These are phyloP conservation scores for Colletotrichum sp. DNA, from an alignment of 2,329 filamentous ascomycete species.

Conservation along the genomic window DNA sequence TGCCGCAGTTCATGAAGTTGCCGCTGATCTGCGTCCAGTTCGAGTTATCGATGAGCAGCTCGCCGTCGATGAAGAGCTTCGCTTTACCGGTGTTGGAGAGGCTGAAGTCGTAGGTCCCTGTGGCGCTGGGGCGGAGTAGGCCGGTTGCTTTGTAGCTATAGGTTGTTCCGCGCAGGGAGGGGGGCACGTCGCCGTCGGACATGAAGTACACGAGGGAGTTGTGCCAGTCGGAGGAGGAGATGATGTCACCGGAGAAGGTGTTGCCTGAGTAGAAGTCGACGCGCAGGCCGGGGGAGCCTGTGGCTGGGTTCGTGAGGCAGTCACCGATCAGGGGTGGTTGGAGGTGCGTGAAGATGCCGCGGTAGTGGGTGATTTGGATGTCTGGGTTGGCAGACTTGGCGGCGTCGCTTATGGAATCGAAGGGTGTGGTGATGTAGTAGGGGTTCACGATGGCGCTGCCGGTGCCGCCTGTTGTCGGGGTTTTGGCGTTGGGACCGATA, in stretches of 20 bases:
- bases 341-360: constrained; percentile 19
- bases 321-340: constrained; percentile 16
- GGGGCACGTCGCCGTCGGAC: constrained; percentile 25
- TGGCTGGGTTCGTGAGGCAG: background rate
- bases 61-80: constrained; percentile 35
- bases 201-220: constrained; percentile 24
- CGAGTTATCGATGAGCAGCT: constrained; percentile 49
- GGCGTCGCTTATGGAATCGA: background rate
- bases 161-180: constrained; percentile 23
- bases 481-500: constrained; percentile 24
- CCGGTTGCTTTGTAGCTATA: constrained; percentile 33
- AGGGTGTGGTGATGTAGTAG: constrained; percentile 23
- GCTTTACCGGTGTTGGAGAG: constrained; percentile 23
- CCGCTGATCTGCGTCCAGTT: constrained; percentile 47
- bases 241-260: constrained; percentile 14
- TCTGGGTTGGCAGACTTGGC: background rate
- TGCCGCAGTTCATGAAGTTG: constrained; percentile 25
- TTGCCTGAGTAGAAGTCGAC: constrained; percentile 23
- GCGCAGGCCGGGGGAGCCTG: background rate
- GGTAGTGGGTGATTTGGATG: constrained; percentile 6
- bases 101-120: constrained; percentile 32
- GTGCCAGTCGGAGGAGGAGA: constrained; percentile 20
- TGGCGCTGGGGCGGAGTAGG: constrained; percentile 28
- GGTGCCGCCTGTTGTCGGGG: constrained; percentile 23
- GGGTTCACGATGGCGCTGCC: constrained; percentile 28